phyloP scores from a whole-genome alignment of 2,329 filamentous ascomycete species.

The Botrytis medusae region DNA sequence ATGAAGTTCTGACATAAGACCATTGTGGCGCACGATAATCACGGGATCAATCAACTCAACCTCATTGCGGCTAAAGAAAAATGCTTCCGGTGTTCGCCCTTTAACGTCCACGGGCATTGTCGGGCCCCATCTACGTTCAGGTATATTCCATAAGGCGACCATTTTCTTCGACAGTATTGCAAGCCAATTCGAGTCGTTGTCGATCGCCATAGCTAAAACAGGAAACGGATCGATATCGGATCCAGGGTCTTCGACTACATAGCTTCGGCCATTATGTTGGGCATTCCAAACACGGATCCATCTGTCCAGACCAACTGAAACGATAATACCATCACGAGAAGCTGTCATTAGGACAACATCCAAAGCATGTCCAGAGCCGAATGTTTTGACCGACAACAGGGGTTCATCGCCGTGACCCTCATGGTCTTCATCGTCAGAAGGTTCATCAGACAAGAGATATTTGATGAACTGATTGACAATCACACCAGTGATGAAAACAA shows the following conservation, averaged over 20 bases:
- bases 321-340: slow-evolving; percentile 62
- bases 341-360: slow-evolving; percentile 67
- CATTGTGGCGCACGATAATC: slow-evolving; percentile 63
- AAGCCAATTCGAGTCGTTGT: slow-evolving; percentile 63
- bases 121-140: slow-evolving; percentile 56
- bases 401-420: slow-evolving; percentile 47
- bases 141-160: slow-evolving; percentile 64
- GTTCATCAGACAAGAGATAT: slow-evolving; percentile 65
- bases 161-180: slow-evolving; percentile 59
- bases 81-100: slow-evolving; percentile 59
- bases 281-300: slow-evolving; percentile 66
- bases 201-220: slow-evolving; percentile 62
- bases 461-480: slow-evolving; percentile 71
- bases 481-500: slow-evolving; percentile 61
- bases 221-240: slow-evolving; percentile 53
- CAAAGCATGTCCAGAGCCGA: slow-evolving; percentile 63
- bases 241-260: slow-evolving; percentile 41
- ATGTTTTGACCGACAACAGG: slow-evolving; percentile 58
- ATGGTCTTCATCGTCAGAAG: slow-evolving; percentile 48
- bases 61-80: slow-evolving; percentile 58
- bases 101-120: slow-evolving; percentile 54
- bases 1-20: slow-evolving; percentile 59
- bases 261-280: slow-evolving; percentile 43
- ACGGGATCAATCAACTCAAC: slow-evolving; percentile 47
- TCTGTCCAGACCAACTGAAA: slow-evolving; percentile 70